Base-by-base conservation (phyloP, 257 asterid genomes). In the Galeopsis tetrahit region DNA sequence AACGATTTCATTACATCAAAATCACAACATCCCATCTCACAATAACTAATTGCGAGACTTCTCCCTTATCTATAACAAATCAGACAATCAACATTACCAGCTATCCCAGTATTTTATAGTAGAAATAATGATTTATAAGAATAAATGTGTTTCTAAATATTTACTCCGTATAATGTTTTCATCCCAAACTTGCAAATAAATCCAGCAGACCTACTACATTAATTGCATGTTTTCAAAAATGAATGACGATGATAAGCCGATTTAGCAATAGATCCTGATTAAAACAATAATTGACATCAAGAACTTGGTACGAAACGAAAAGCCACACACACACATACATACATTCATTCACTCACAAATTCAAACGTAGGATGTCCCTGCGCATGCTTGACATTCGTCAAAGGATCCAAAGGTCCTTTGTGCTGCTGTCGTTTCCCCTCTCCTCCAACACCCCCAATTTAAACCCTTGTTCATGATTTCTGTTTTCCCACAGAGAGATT, bases 321-420 rank as follows among this genome's bases (percentile, higher is more conserved):
- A 46, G 10, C 39, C 44, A 6, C 33, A 9, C 40, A 65, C 28
- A 21, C 28, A 21, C 28, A 21, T 21, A 21, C 28, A 21, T 21
- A 21, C 28, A 21, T 21, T 0, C 28, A 21, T 21, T 21, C 28
- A 21, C 28, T 65, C 70, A 14, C 35, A 31, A 31, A 11, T 32
- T 31, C 42, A 44, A n/a, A 66, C 42, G 13, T 44, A 44, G 38
- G 43, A 9, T 31, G 6, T 43, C 13, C 34, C 13, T 39, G 66
- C 59, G 44, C 71, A 46, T 48, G 71, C 38, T 66, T 66, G 71
- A 35, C 71, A 66, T 44, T 57, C n/a, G 71, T 66, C 71, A 48
- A 48, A 44, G 7, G 64, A 58, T 58, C 63, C 63, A 1, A 59
- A 59, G 39, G 13, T 61, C 66, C 46, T 36, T 34, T 34, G 7